A percentile compares a stretch with the other conserved stretches of the same genome.
Evolutionary conservation across 2,329 filamentous ascomycete genomes (phyloP).

Genomic region (Emergomyces pasteurianus): DNA sequence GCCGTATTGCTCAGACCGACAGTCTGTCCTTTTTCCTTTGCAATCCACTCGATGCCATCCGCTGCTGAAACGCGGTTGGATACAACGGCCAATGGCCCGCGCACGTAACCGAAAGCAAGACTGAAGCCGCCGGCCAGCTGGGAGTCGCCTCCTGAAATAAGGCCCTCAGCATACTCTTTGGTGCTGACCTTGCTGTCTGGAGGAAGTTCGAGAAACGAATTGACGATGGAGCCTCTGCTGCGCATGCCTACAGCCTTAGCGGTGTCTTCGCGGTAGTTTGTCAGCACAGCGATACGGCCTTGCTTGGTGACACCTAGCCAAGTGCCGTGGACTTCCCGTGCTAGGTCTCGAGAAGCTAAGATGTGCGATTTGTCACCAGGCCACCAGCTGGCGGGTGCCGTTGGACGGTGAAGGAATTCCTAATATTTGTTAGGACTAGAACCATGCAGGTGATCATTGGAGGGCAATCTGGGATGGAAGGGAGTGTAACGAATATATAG

Average conservation of each 20-base stretch:
- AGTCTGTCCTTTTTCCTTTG: slow-evolving; percentile 37
- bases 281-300: slow-evolving; percentile 50
- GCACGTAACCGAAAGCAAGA: slow-evolving; percentile 46
- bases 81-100: slow-evolving; percentile 45
- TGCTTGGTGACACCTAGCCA: slow-evolving; percentile 53
- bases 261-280: slow-evolving; percentile 49
- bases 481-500: background rate
- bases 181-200: slow-evolving; percentile 30
- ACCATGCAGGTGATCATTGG: background rate
- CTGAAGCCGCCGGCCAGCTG: slow-evolving; percentile 50
- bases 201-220: slow-evolving; percentile 43
- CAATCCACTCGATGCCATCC: slow-evolving; percentile 41
- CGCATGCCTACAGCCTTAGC: slow-evolving; percentile 35
- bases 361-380: slow-evolving; percentile 42
- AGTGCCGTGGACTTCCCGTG: slow-evolving; percentile 47
- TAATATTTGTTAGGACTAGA: slow-evolving; percentile 16
- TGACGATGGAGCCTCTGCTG: slow-evolving; percentile 49
- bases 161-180: slow-evolving; percentile 40
- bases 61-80: slow-evolving; percentile 48
- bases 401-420: slow-evolving; percentile 53
- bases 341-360: slow-evolving; percentile 50
- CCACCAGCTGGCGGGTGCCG: slow-evolving; percentile 49
- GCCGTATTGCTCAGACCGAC: slow-evolving; percentile 50
- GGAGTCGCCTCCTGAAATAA: slow-evolving; percentile 44
- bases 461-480: slow-evolving; percentile 3